Evolutionary conservation across 306 rosid species (phyloP), one percentile per base, ranked within the genome.

Genomic region (Rosa rugosa): DNA sequence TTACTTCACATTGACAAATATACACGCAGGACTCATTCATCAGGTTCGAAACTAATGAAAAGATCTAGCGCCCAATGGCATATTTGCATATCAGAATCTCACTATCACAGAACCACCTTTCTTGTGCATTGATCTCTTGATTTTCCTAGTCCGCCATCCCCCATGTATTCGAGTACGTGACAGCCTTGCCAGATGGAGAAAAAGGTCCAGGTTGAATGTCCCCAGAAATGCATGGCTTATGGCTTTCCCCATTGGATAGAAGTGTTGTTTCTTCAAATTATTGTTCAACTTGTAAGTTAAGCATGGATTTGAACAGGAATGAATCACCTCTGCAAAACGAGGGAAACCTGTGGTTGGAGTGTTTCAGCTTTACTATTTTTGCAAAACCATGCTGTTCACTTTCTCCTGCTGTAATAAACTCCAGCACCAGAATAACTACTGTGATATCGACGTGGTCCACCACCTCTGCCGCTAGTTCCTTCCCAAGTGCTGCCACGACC

Each of bases 371-470:
- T 41, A 27, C 66, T 44, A 68, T 11, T 16, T 31, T 47, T 63
- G 59, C 22, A 42, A 41, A 11, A 69, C 41, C 53, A 45, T 20
- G 8, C 22, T 3, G 69, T 74, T 89, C 84, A 93, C 87, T 74
- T 91, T 79, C 88, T 93, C 78, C 97, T 85, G 88, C 94, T 72
- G 78, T 89, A 93, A 77, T 87, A 89, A 49, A 79, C 31, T 64
- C 96, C 97, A 44, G 91, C 82, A 5, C 98, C 90, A 4, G 89
- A 42, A 82, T 89, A 87, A 79, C 90, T 80, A 85, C 47, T 59
- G 36, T 92, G 93, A 84, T 90, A 88, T 44, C 92, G 90, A 34
- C 94, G 91, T 36, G 91, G 63, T 59, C 96, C 97, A 16, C 94
- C 85, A 78, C 88, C 78, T 84, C 94, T 89, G 72, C 91, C 85